phyloP scores from a whole-genome alignment of 2,329 filamentous ascomycete genomes.

The Trichoderma gracile region DNA sequence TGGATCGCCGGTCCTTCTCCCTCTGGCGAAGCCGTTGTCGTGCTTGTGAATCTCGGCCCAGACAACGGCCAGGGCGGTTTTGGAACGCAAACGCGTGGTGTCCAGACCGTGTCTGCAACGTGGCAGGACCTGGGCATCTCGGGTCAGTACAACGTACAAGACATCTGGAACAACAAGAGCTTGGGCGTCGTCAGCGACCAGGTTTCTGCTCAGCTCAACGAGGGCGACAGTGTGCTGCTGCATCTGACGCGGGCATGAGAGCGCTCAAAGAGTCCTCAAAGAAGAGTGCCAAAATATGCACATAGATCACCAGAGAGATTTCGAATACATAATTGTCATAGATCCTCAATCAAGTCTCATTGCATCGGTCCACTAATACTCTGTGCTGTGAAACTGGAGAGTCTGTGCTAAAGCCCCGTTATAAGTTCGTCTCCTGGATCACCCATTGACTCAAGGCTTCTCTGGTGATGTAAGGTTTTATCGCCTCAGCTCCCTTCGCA shows the following conservation, averaged over 20 bases:
- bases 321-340: too few species aligned
- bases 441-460: too few species aligned
- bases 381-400: too few species aligned
- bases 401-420: too few species aligned
- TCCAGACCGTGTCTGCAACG: constrained; percentile 26
- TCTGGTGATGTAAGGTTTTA: too few species aligned
- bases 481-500: too few species aligned
- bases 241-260: background rate
- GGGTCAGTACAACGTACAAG: constrained; percentile 14
- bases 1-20: constrained; percentile 29
- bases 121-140: constrained; percentile 27
- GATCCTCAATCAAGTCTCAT: too few species aligned
- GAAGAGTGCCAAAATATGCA: too few species aligned
- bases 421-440: too few species aligned
- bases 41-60: constrained; percentile 29
- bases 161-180: constrained; percentile 27
- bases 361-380: too few species aligned
- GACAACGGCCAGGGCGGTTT: constrained; percentile 29
- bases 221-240: background rate
- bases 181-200: constrained; percentile 5
- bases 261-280: too few species aligned
- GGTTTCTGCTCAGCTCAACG: constrained; percentile 13
- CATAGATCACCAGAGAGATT: too few species aligned
- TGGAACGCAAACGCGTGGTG: constrained; percentile 15
- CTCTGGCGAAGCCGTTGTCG: constrained; percentile 25